Percentiles rank a stretch among this genome's conserved stretches.
Evolutionary conservation across 2,329 filamentous ascomycete genomes (phyloP).

Genomic region (Xylariales sp.): DNA sequence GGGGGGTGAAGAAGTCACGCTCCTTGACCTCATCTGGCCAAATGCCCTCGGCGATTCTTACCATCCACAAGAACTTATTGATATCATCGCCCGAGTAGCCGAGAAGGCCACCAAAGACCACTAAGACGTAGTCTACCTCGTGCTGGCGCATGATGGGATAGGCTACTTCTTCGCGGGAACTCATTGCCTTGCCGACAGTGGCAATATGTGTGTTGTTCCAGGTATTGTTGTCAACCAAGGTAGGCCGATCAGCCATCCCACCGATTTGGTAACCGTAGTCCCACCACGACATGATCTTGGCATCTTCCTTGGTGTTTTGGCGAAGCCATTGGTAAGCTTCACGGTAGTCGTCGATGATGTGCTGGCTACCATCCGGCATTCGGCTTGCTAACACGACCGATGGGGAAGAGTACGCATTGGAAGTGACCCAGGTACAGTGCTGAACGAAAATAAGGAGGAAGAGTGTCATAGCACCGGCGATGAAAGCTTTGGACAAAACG

Average conservation of each 20-base stretch:
- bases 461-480: constrained; percentile 76
- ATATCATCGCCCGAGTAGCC: constrained; percentile 99
- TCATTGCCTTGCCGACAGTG: constrained; percentile 99
- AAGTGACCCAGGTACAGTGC: constrained; percentile 99
- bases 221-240: constrained; percentile 98
- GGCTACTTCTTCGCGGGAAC: constrained; percentile 95
- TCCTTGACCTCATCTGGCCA: constrained; percentile 99
- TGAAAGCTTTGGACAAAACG: constrained; percentile 79
- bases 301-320: constrained; percentile 93
- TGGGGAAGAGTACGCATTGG: constrained; percentile 97
- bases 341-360: constrained; percentile 99
- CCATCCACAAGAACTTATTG: constrained; percentile 99
- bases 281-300: constrained; percentile 99
- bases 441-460: constrained; percentile 95
- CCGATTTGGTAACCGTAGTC: constrained; percentile 99
- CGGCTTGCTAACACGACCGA: constrained; percentile 95
- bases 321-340: constrained; percentile 99
- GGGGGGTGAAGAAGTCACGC: constrained; percentile 91
- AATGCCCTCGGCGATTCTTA: constrained; percentile 97
- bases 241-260: constrained; percentile 97
- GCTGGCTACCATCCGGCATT: constrained; percentile 92
- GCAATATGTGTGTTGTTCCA: constrained; percentile 99
- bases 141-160: constrained; percentile 99
- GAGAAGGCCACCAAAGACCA: constrained; percentile 94
- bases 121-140: constrained; percentile 97